Evolutionary conservation across 371 early-diverging fungal genomes (phyloP).

Genomic region (Rhizopus delemar): DNA sequence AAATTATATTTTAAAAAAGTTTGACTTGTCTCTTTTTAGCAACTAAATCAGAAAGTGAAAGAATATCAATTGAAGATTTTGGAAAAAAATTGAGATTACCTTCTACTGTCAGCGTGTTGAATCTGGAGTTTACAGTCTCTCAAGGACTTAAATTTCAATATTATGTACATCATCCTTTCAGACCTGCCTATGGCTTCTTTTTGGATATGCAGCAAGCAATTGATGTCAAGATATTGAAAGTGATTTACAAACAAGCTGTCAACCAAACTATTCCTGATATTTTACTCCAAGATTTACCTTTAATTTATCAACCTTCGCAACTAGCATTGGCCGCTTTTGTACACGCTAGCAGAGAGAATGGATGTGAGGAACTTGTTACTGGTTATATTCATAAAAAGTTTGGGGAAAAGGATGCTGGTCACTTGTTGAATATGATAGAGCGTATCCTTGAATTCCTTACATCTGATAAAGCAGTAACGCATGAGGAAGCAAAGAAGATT

Average conservation of each 20-base stretch:
- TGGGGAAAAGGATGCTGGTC: conserved; percentile 28
- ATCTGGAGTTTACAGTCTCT: conserved; percentile 78
- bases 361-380: conserved; percentile 38
- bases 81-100: conserved; percentile 39
- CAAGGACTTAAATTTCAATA: conserved; percentile 85
- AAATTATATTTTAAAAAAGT: conserved; percentile 28
- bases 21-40: conserved; percentile 86
- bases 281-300: conserved; percentile 73
- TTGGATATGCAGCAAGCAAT: conserved; percentile 68
- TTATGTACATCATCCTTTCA: conserved; percentile 80
- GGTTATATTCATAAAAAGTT: conserved; percentile 44
- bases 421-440: conserved; percentile 41
- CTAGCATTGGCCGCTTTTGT: conserved; percentile 79
- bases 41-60: conserved; percentile 81
- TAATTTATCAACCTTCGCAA: conserved; percentile 84
- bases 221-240: conserved; percentile 54
- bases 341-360: conserved; percentile 63
- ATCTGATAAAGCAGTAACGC: conserved; percentile 33
- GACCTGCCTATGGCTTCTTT: conserved; percentile 82
- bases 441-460: conserved; percentile 49
- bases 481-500: conserved; percentile 57
- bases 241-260: conserved; percentile 52
- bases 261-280: conserved; percentile 57
- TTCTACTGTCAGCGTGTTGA: conserved; percentile 42
- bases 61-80: conserved; percentile 79